A percentile compares a stretch with the other conserved stretches of the same genome.
Evolutionary conservation across 129 eudicot genomes (phyloP).

Genomic region (Flaveria brownii): DNA sequence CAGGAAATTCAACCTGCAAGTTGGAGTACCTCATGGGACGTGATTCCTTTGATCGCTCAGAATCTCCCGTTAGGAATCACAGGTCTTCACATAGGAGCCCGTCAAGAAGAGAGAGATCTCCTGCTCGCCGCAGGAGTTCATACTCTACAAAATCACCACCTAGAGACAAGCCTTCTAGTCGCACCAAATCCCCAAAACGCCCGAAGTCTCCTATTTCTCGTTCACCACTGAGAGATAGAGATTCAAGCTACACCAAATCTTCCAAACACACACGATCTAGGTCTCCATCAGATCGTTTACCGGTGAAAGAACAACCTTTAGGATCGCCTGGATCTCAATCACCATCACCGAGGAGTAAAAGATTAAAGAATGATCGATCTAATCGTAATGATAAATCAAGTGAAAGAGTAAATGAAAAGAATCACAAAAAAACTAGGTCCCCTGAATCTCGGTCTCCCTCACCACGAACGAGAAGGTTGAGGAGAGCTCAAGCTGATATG

Average conservation of each 20-base stretch:
- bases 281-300: slow-evolving; percentile 45
- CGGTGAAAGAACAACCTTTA: slow-evolving; percentile 45
- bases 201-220: slow-evolving; percentile 47
- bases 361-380: slow-evolving; percentile 46
- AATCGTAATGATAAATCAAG: slow-evolving; percentile 38
- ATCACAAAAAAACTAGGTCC: slow-evolving; percentile 41
- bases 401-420: slow-evolving; percentile 35
- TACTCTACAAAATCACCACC: slow-evolving; percentile 45
- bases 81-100: slow-evolving; percentile 72
- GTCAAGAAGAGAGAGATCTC: slow-evolving; percentile 67
- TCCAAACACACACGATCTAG: slow-evolving; percentile 48
- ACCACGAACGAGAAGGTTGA: slow-evolving; percentile 69
- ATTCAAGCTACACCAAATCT: slow-evolving; percentile 46
- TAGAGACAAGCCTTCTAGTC: slow-evolving; percentile 50
- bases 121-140: slow-evolving; percentile 63
- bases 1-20: slow-evolving; percentile 29
- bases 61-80: slow-evolving; percentile 58
- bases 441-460: slow-evolving; percentile 63
- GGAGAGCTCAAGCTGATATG: slow-evolving; percentile 59
- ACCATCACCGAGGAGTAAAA: slow-evolving; percentile 56
- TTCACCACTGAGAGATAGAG: slow-evolving; percentile 56
- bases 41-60: slow-evolving; percentile 44
- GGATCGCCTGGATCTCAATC: slow-evolving; percentile 40
- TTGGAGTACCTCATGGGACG: slow-evolving; percentile 39
- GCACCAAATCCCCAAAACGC: slow-evolving; percentile 61